Evolutionary conservation across 2,329 filamentous ascomycete genomes (phyloP), one percentile per base, ranked within the genome.

Genomic region (Neonectria magnoliae): DNA sequence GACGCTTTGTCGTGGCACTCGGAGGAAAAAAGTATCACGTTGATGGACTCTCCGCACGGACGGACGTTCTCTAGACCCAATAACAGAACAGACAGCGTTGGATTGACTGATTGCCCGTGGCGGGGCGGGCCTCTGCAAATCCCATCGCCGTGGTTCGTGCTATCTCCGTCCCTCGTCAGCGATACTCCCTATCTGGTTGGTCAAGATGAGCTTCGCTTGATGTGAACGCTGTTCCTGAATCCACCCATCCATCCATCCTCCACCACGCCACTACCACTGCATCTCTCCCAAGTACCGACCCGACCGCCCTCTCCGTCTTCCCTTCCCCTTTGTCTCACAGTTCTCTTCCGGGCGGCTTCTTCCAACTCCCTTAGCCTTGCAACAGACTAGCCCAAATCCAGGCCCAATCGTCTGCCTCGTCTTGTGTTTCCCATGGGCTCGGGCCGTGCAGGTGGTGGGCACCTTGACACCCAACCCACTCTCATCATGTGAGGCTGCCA

Each of bases 191-290:
- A 31, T 33, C 27, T 42, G 59, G 52, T 62, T 52, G 53, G 59
- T 29, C 36, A 27, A 22, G 33, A 33, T 27, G 13, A 9, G 42
- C 25, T 47, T 14, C 18, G 20, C 38, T 18, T 60, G 29, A 18
- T 51, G 33, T 31, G 31, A 51, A 41, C 33, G 31, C 38, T 56
- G 60, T 57, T 62, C 60, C 60, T 57, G 60, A 57, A 57, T 47
- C 60, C 60, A 47, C 60, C 60, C 29, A 29, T 29, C 29, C 48
- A 48, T 31, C 42, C 18, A 29, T 9, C 29, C 5, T 22, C 22
- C 4, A 36, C 33, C 45, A 31, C 47, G 20, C 47, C 48, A 50
- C 25, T 18, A 14, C 27, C 47, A 31, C 25, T 50, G 47, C 47
- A 50, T 33, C 48, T 51, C 48, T 20, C 3, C 48, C 48, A 51